A percentile compares a stretch with the other conserved stretches of the same genome.
Conservation (phyloP, 2,329 filamentous ascomycete species). For the Nemania sp. region DNA sequence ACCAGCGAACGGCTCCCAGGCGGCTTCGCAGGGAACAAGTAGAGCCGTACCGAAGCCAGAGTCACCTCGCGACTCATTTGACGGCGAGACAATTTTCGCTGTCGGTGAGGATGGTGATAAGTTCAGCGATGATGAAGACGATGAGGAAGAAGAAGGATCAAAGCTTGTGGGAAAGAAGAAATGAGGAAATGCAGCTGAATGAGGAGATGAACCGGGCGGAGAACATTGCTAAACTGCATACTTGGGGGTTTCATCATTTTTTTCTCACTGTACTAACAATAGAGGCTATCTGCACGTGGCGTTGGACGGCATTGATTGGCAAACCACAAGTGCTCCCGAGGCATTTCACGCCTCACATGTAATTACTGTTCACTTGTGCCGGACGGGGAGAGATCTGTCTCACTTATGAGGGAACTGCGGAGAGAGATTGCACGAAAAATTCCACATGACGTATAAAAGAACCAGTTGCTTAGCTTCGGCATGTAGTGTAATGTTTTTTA, state of each 20-base stretch:
- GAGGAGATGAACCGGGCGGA: not conserved
- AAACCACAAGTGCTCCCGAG: conserved; percentile 32
- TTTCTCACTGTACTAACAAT: conserved; percentile 45
- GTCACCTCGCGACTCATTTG: conserved; percentile 67
- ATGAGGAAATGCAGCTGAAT: conserved; percentile 37
- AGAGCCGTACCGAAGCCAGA: conserved; percentile 56
- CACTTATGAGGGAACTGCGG: conserved; percentile 3
- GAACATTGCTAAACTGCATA: conserved; percentile 6
- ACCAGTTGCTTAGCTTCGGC: conserved; percentile 9
- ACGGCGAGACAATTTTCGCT: conserved; percentile 96
- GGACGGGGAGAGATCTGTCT: conserved; percentile 4
- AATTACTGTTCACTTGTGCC: conserved; percentile 30
- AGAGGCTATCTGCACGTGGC: conserved; percentile 41
- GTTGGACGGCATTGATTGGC: conserved; percentile 40
- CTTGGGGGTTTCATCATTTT: conserved; percentile 23
- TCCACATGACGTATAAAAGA: conserved; percentile 9
- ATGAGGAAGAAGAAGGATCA: conserved; percentile 67
- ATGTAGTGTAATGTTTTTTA: conserved; percentile 5
- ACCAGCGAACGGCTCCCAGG: conserved; percentile 36
- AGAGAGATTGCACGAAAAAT: conserved; percentile 30
- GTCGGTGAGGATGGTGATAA: conserved; percentile 87
- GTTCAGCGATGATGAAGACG: conserved; percentile 82
- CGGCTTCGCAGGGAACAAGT: conserved; percentile 41
- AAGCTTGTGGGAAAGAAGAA: conserved; percentile 64
- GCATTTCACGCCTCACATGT: conserved; percentile 20